Evolutionary conservation across 148 eudicot genomes (phyloP).

Genomic region (Cornus kousa): DNA sequence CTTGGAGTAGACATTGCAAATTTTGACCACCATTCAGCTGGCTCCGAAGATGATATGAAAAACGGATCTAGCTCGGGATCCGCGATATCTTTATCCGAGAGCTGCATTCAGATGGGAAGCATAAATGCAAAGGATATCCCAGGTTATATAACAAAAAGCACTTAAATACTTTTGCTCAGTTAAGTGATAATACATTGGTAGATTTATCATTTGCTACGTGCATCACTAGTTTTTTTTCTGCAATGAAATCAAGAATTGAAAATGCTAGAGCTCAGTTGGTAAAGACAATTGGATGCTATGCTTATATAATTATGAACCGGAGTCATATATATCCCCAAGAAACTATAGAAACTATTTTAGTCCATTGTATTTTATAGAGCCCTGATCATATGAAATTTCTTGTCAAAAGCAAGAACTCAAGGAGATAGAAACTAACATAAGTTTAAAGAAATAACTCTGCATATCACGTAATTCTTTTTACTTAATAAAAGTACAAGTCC

Average conservation of each 20-base stretch:
- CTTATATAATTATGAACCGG: background rate
- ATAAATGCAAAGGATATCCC: constrained; percentile 1
- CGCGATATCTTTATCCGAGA: background rate
- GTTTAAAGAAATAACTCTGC: background rate
- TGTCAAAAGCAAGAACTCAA: background rate
- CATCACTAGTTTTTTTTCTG: background rate
- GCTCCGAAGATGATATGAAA: background rate
- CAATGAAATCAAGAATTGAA: background rate
- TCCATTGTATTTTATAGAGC: background rate
- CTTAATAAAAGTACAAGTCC: background rate
- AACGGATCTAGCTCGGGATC: constrained; percentile 7
- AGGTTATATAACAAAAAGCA: constrained; percentile 1
- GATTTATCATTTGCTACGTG: background rate
- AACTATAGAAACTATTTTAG: constrained; percentile 6
- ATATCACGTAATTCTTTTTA: background rate
- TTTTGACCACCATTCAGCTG: background rate
- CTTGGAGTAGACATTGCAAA: background rate
- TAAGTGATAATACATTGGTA: background rate
- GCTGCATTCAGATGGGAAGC: constrained; percentile 4
- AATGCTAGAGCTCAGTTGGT: background rate
- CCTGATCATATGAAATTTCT: background rate
- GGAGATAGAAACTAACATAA: background rate
- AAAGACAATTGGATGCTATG: background rate
- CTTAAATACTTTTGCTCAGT: background rate
- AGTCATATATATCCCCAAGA: background rate